These are phyloP conservation scores for Viridothelium virens DNA, from an alignment of 495 filamentous ascomycete genomes.

Conservation along the genomic window DNA sequence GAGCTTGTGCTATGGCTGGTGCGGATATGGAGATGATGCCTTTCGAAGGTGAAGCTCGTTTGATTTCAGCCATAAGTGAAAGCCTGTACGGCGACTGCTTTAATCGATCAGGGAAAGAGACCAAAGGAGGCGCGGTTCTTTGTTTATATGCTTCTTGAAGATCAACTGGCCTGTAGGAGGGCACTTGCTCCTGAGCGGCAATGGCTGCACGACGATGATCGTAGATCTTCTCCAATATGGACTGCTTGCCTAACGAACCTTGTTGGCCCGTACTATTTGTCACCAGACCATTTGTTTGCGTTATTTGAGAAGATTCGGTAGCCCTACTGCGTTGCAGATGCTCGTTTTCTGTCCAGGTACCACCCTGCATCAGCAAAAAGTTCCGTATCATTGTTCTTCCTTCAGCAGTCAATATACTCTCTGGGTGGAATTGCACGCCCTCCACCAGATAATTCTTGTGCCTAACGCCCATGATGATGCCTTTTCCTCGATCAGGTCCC, in stretches of 20 bases:
- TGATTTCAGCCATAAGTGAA: slow-evolving; percentile 93
- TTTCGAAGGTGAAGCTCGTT: slow-evolving; percentile 93
- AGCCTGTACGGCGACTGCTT: slow-evolving; percentile 72
- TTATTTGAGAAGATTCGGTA: slow-evolving; percentile 13
- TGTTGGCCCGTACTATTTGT: slow-evolving; percentile 36
- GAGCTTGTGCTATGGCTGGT: slow-evolving; percentile 82
- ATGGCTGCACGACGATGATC: slow-evolving; percentile 71
- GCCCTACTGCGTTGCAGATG: slow-evolving; percentile 22
- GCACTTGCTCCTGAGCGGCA: slow-evolving; percentile 73
- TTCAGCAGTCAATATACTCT: slow-evolving; percentile 88
- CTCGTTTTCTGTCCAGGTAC: slow-evolving; percentile 82
- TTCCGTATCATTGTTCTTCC: slow-evolving; percentile 86
- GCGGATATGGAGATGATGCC: slow-evolving; percentile 82
- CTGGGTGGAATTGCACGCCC: slow-evolving; percentile 95
- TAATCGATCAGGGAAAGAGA: slow-evolving; percentile 72
- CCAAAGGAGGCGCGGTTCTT: slow-evolving; percentile 74
- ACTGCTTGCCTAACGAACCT: slow-evolving; percentile 44
- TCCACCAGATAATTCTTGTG: slow-evolving; percentile 87
- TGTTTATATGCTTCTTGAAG: slow-evolving; percentile 82
- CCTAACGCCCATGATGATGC: slow-evolving; percentile 92
- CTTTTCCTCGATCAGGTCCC: slow-evolving; percentile 55
- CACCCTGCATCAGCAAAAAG: slow-evolving; percentile 76
- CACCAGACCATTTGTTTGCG: slow-evolving; percentile 18
- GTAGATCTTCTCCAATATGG: slow-evolving; percentile 89
- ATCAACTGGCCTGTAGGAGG: slow-evolving; percentile 73